These are phyloP conservation scores for Erucastrum elatum DNA, from an alignment of 345 rosid genomes.

Conservation along the genomic window DNA sequence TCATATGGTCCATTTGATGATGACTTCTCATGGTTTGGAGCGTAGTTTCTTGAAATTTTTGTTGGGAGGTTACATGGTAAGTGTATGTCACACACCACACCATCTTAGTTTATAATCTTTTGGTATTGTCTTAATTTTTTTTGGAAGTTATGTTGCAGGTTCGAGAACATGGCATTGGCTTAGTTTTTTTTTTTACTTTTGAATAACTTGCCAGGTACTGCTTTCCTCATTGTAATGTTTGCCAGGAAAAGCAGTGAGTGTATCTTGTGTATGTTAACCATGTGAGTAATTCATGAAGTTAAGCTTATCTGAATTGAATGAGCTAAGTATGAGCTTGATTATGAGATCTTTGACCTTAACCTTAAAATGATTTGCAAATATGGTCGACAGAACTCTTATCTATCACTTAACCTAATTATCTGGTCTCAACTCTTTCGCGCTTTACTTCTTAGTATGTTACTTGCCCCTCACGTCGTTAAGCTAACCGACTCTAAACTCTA, in stretches of 20 bases:
- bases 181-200: conserved; percentile 11
- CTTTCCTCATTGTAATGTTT: conserved; percentile 24
- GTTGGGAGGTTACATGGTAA: conserved; percentile 32
- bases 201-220: conserved; percentile 24
- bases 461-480: background rate
- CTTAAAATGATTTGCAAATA: background rate
- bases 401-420: background rate
- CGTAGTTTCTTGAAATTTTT: background rate
- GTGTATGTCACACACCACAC: conserved; percentile 22
- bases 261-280: background rate
- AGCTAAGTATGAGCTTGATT: background rate
- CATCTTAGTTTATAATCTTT: background rate
- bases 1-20: too few species aligned
- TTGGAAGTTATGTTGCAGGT: conserved; percentile 17
- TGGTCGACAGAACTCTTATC: background rate
- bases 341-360: background rate
- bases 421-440: background rate
- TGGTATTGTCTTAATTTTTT: background rate
- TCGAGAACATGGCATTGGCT: conserved; percentile 27
- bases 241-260: background rate
- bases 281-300: background rate
- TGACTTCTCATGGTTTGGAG: too few species aligned
- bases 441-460: background rate
- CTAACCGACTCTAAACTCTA: too few species aligned
- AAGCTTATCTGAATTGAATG: background rate